These are phyloP conservation scores for Aspergillus versicolor DNA, from an alignment of 2,329 filamentous ascomycete genomes.

Conservation along the genomic window DNA sequence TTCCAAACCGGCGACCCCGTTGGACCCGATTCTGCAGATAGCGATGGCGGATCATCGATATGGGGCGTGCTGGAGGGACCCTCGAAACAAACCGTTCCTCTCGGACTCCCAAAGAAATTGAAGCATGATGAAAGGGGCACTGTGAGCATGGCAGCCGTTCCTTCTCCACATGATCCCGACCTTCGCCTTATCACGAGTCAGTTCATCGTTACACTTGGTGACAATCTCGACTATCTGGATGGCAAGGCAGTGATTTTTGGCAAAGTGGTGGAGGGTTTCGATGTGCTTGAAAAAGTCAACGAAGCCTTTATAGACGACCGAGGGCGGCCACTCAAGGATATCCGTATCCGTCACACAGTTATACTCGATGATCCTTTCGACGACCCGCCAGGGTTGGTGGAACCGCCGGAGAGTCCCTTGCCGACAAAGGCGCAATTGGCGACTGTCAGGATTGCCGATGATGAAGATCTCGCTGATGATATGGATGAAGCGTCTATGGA, in stretches of 20 bases:
- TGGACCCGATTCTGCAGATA: slow-evolving; percentile 77
- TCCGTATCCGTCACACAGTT: slow-evolving; percentile 89
- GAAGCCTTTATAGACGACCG: slow-evolving; percentile 81
- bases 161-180: slow-evolving; percentile 73
- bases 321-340: slow-evolving; percentile 87
- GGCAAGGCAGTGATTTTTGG: slow-evolving; percentile 94
- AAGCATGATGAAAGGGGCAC: slow-evolving; percentile 88
- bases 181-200: slow-evolving; percentile 82
- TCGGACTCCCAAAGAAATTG: slow-evolving; percentile 81
- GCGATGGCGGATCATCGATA: slow-evolving; percentile 89
- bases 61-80: slow-evolving; percentile 78
- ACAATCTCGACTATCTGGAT: slow-evolving; percentile 85
- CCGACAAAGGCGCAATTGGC: slow-evolving; percentile 83
- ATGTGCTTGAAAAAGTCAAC: slow-evolving; percentile 91
- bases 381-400: slow-evolving; percentile 73
- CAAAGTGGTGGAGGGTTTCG: slow-evolving; percentile 93
- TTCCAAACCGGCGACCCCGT: slow-evolving; percentile 96
- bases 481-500: slow-evolving; percentile 80
- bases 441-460: slow-evolving; percentile 87
- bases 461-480: slow-evolving; percentile 76
- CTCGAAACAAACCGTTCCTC: slow-evolving; percentile 72
- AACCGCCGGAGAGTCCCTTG: slow-evolving; percentile 75
- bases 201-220: slow-evolving; percentile 88
- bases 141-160: slow-evolving; percentile 95
- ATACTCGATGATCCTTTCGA: slow-evolving; percentile 89